A percentile compares a stretch with the other conserved stretches of the same genome.
Conservation (phyloP, 2,329 filamentous ascomycete species). For the Colletotrichum caudatum region DNA sequence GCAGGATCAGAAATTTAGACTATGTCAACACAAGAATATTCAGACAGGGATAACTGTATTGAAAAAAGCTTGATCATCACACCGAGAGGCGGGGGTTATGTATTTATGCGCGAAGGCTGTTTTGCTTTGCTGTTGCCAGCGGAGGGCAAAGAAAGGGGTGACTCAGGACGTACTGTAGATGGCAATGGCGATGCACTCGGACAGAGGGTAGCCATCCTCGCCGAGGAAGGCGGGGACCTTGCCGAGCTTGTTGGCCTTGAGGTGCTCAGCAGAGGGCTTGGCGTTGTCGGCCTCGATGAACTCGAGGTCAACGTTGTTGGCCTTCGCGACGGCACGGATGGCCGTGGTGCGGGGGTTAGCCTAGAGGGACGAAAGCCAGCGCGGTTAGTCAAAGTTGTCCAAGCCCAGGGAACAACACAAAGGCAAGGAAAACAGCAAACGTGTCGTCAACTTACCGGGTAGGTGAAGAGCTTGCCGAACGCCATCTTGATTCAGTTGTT, state of each 20-base stretch:
- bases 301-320: constrained; percentile 94
- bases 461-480: constrained; percentile 98
- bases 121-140: not conserved
- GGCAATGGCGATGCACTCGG: constrained; percentile 92
- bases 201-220: constrained; percentile 89
- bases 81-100: constrained; percentile 45
- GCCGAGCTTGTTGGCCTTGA: constrained; percentile 86
- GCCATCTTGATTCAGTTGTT: constrained; percentile 75
- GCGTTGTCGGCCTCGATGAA: constrained; percentile 77
- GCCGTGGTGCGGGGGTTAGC: constrained; percentile 89
- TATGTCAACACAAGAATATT: constrained; percentile 80
- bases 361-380: constrained; percentile 60
- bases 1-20: constrained; percentile 82
- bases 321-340: constrained; percentile 95
- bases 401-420: not conserved
- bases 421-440: constrained; percentile 12
- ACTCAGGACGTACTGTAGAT: constrained; percentile 86
- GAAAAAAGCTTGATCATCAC: constrained; percentile 82
- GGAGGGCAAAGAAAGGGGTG: constrained; percentile 40
- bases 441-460: constrained; percentile 68
- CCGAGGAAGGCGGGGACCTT: constrained; percentile 95
- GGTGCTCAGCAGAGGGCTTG: constrained; percentile 80
- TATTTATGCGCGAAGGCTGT: constrained; percentile 26
- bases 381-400: constrained; percentile 50
- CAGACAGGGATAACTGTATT: constrained; percentile 99